Evolutionary conservation across 1,284 basidiomycete species (phyloP), one percentile per base, ranked within the genome.

Genomic region (Naganishia sp.): DNA sequence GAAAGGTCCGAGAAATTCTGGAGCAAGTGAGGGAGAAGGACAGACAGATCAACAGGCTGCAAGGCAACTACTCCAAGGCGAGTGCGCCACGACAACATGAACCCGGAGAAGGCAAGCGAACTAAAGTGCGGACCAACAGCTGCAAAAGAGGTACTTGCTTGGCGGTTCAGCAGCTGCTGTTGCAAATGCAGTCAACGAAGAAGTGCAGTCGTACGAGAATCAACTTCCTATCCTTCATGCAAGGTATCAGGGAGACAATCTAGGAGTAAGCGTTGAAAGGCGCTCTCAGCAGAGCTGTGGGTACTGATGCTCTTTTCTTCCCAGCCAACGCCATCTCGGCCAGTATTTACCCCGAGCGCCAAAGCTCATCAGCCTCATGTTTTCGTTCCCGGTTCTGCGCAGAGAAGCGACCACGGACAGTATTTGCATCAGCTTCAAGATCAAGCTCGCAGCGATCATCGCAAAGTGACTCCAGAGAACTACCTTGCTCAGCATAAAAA

Each of bases 21-120:
- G 63, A 70, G n/a, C 69, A 72, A 28, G 53, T 61, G 11, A 54
- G 69, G 15, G 65, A 69, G 16, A 70, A 67, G 46, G 69, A 69
- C n/a, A 56, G 64, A 39, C 68, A 72, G 44, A 69, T 70, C 25
- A 61, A 48, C 18, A 64, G 63, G 31, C 45, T 70, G 15, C 53
- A 68, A 46, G 60, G 36, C 5, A 66, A 68, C 21, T 68, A 67
- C 21, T 68, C 69, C 23, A 69, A 66, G 57, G 71, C 68, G 44
- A 55, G 66, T 49, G 36, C 11, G 15, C 2, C 36, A 21, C 44
- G 9, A 31, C 13, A 39, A 15, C 36, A 43, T 43, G 3, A 39
- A 15, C 9, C 21, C 23, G 2, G 25, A 49, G 21, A 15, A 21
- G 16, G 18, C 23, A 31, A 18, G 3, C 21, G 36, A 9, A 49